Base-by-base conservation (phyloP, 139 green algal genomes). In the Chlamydomonas sphaeroides region DNA sequence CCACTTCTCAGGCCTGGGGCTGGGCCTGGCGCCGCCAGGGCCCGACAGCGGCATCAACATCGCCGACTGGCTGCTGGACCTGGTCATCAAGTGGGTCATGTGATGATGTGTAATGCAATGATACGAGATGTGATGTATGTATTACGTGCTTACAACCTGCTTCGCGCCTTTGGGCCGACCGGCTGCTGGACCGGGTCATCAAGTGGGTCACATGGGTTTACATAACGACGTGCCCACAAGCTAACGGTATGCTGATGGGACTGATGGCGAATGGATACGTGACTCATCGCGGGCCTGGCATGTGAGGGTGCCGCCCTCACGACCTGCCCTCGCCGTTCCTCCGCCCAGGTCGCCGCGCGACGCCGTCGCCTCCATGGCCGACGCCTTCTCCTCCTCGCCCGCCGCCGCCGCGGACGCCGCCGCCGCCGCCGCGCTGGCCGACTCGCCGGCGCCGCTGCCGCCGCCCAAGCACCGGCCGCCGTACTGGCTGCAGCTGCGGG, bases 151-250 rank as follows among this genome's bases (percentile, higher is more conserved):
- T n/a, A n/a, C n/a, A n/a, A n/a, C n/a, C n/a, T n/a, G n/a, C n/a
- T n/a, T n/a, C n/a, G n/a, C n/a, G n/a, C n/a, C n/a, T n/a, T n/a
- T n/a, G 61, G 5, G 88, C 92, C 0, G 92, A 96, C 82, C 92
- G 90, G 89, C 87, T 96, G 78, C 84, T 96, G 70, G 92, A 96
- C 70, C 49, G 92, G 21, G 86, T 95, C 57, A 93, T 96, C 71
- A 90, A 74, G 67, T 84, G 63, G 33, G 78, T 14, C n/a, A n/a
- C n/a, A n/a, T n/a, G n/a, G n/a, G n/a, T n/a, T n/a, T n/a, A n/a
- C n/a, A n/a, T n/a, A n/a, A n/a, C n/a, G n/a, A n/a, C n/a, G n/a
- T n/a, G n/a, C n/a, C n/a, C n/a, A n/a, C n/a, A n/a, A n/a, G n/a
- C n/a, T n/a, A 18, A 38, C 20, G 61, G 23, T 7, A 66, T 32